Conservation (phyloP, 1,284 basidiomycete genomes). For the Heterobasidion parviporum region DNA sequence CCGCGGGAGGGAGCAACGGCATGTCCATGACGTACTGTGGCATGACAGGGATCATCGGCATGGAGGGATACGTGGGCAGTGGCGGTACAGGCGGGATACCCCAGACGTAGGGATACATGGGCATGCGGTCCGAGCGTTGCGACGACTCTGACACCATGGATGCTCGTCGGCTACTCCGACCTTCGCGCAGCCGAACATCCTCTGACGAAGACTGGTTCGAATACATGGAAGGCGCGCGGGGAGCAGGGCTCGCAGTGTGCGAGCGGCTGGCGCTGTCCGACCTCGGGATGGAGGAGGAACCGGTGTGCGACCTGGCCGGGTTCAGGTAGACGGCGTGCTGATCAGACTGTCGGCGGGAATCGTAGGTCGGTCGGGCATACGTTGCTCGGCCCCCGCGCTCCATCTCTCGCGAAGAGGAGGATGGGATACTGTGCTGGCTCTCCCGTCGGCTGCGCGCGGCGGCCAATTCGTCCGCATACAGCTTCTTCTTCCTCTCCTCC, state of each 20-base stretch:
- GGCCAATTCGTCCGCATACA: constrained; percentile 51
- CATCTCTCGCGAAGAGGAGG: constrained; percentile 27
- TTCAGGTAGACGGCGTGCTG: constrained; percentile 4
- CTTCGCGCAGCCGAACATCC: constrained; percentile 34
- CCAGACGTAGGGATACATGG: constrained; percentile 20
- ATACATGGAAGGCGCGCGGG: constrained; percentile 42
- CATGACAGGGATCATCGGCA: constrained; percentile 22
- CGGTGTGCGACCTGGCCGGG: constrained; percentile 12
- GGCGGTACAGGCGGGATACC: constrained; percentile 22
- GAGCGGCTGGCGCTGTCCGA: constrained; percentile 33
- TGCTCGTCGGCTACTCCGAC: constrained; percentile 28
- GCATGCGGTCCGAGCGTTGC: constrained; percentile 10
- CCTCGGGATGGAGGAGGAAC: constrained; percentile 42
- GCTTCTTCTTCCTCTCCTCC: constrained; percentile 38
- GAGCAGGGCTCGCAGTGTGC: constrained; percentile 11
- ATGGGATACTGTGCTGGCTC: constrained; percentile 24
- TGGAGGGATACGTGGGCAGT: constrained; percentile 20
- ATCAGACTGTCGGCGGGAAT: constrained; percentile 16
- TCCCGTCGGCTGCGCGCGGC: constrained; percentile 58
- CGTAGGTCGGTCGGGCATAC: constrained; percentile 29
- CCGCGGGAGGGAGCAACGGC: constrained; percentile 64
- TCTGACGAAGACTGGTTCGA: constrained; percentile 44
- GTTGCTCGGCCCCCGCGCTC: constrained; percentile 28
- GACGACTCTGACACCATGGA: constrained; percentile 31
- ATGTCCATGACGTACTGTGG: constrained; percentile 31